These are phyloP conservation scores for Diaporthe citriasiana DNA, from an alignment of 2,329 filamentous ascomycete genomes.

Conservation along the genomic window DNA sequence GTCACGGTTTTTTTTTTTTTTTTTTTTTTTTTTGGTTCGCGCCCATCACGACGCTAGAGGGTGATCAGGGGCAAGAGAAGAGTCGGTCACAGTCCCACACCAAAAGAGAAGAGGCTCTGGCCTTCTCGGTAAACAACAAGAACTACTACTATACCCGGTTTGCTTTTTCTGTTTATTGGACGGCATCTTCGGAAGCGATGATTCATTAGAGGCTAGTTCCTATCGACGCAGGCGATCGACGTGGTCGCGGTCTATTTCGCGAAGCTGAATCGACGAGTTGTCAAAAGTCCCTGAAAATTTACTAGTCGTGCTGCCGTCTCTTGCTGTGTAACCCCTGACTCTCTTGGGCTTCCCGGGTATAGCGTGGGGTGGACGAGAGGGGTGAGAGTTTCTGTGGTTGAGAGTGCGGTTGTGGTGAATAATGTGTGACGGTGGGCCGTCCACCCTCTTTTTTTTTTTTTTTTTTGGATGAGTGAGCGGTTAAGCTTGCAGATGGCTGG, in stretches of 20 bases:
- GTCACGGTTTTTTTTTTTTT: constrained; percentile 37
- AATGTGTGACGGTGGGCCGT: not conserved
- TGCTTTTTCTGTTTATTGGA: constrained; percentile 13
- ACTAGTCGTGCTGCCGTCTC: not conserved
- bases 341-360: not conserved
- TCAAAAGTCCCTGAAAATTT: not conserved
- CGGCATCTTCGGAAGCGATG: constrained; percentile 32
- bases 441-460: no score
- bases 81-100: constrained; percentile 18
- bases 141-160: constrained; percentile 33
- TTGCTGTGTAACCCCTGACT: constrained; percentile 12
- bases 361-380: not conserved
- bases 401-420: not conserved
- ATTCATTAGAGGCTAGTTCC: constrained; percentile 24
- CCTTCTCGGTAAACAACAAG: constrained; percentile 27
- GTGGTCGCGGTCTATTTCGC: constrained; percentile 15
- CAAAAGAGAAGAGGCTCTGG: constrained; percentile 21
- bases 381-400: not conserved
- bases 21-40: constrained; percentile 33
- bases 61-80: constrained; percentile 21
- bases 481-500: constrained; percentile 14
- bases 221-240: constrained; percentile 33
- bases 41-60: not conserved
- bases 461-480: constrained; percentile 12
- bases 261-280: constrained; percentile 20